Base-by-base conservation (phyloP, 768 basidiomycete genomes). In the Lentinula sp. region DNA sequence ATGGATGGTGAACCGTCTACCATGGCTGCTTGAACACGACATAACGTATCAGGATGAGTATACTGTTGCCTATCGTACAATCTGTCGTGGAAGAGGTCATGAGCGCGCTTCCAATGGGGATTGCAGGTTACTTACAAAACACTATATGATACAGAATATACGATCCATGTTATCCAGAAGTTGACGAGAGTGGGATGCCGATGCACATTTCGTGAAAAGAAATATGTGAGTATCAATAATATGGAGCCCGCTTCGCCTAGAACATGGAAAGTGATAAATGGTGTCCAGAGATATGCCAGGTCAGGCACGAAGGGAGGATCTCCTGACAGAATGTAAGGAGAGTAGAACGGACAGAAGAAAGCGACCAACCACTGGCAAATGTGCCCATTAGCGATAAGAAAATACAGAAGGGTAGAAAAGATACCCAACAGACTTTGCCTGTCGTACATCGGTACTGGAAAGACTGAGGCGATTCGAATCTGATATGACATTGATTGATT, bases 141-240 rank as follows among this genome's bases (percentile, higher is more conserved):
- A 65, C 75, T 79, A 65, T 78, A 81, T 35, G 76, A 71, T 60
- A 85, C 66, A 5, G 84, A 85, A 65, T 79, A 84, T 45, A 85
- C 64, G 9, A 80, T 75, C 82, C 83, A 83, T 50, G 79, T 75
- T n/a, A 80, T 57, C 60, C 82, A 85, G 62, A 85, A 80, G 62
- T 86, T 86, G 62, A 85, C 69, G 64, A 85, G 74, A 1, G 79
- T 78, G 0, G 83, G 80, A 57, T 80, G 81, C 59, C 80, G 78
- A 40, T 72, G 69, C 31, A 78, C 68, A 46, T 72, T 75, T 64
- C 74, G 79, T 55, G 75, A 77, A 23, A 77, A 61, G 16, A 80
- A 65, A 53, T 78, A 78, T 10, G 79, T 83, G 11, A 75, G 62
- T 35, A 85, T 69, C 42, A 85, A 71, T 9, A 81, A 62, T 13